These are phyloP conservation scores for Trichoderma koningiopsis DNA, from an alignment of 2,329 filamentous ascomycete species.

Conservation along the genomic window DNA sequence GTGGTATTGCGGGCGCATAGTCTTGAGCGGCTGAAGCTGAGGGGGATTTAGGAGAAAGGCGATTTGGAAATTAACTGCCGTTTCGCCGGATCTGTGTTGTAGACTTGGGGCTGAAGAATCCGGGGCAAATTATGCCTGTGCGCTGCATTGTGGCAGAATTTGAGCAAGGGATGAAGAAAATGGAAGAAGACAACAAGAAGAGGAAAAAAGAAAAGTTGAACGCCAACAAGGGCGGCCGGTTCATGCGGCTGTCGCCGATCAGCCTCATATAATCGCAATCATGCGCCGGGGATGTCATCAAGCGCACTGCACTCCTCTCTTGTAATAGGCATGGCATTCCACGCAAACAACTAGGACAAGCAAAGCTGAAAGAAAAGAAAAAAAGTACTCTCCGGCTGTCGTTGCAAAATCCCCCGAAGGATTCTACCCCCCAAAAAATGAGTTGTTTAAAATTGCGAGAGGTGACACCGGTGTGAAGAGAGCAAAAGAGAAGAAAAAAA, in stretches of 20 bases:
- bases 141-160: background rate
- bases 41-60: background rate
- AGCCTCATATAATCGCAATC: background rate
- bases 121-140: background rate
- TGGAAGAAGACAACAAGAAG: background rate
- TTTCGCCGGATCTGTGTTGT: background rate
- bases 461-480: background rate
- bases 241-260: background rate
- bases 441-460: background rate
- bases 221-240: background rate
- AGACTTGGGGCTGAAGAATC: conserved; percentile 6
- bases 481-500: no score
- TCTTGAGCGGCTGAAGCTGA: conserved; percentile 5
- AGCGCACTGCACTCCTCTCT: background rate
- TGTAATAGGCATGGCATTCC: background rate
- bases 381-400: background rate
- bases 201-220: background rate
- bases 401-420: background rate
- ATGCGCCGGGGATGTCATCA: background rate
- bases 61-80: background rate
- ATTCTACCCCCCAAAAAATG: background rate
- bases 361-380: background rate
- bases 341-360: background rate
- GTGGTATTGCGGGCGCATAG: conserved; percentile 13
- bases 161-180: background rate